A percentile compares a stretch with the other conserved stretches of the same genome.
These are phyloP conservation scores for Phialophora expanda DNA, from an alignment of 2,329 filamentous ascomycete genomes.

Conservation along the genomic window DNA sequence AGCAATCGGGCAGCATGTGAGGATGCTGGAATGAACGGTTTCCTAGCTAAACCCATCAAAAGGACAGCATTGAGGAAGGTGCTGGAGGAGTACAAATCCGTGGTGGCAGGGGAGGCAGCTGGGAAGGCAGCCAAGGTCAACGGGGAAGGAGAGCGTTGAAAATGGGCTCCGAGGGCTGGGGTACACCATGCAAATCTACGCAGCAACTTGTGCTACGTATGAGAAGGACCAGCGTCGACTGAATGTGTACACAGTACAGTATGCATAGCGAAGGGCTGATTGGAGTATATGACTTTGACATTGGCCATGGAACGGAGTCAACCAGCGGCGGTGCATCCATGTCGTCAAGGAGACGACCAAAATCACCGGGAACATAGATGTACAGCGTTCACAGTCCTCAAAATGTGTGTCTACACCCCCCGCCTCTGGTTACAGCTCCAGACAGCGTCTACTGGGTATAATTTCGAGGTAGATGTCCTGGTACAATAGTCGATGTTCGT, in stretches of 20 bases:
- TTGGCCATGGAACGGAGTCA: not conserved
- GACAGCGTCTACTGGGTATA: not conserved
- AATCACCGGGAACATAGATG: not conserved
- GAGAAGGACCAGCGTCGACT: not conserved
- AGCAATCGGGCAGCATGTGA: constrained; percentile 83
- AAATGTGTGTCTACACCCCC: not conserved
- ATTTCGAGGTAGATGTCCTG: not conserved
- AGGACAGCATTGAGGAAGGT: constrained; percentile 84
- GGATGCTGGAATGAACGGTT: constrained; percentile 89
- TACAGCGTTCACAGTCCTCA: not conserved
- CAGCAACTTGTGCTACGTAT: no score
- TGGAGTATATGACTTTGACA: not conserved
- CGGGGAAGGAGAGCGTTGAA: not conserved
- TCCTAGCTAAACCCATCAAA: constrained; percentile 75
- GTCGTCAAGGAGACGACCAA: not conserved
- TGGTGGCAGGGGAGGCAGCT: not conserved
- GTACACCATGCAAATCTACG: not conserved
- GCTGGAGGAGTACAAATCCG: constrained; percentile 62
- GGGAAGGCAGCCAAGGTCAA: not conserved
- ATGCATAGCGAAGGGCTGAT: not conserved
- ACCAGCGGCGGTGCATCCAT: not conserved
- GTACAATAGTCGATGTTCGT: not conserved
- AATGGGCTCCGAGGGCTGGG: not conserved
- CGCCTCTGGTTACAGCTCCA: not conserved
- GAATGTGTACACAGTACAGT: not conserved